A percentile compares a stretch with the other conserved stretches of the same genome.
phyloP scores from a whole-genome alignment of 805 yeast genomes.

The Ogataea corticis region DNA sequence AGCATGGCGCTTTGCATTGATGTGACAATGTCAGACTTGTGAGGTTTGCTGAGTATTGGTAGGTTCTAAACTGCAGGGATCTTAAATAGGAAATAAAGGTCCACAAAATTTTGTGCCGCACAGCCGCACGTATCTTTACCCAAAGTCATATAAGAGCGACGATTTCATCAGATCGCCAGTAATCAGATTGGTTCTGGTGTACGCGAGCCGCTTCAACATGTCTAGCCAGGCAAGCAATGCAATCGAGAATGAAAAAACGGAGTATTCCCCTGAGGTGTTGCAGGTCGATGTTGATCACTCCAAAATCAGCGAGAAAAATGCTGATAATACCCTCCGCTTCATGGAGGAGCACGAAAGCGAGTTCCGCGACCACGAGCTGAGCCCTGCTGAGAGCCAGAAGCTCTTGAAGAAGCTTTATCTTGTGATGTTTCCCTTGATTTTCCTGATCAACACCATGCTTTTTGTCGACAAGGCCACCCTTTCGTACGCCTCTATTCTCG shows the following conservation, averaged over 20 bases:
- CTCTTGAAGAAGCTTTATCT: conserved; percentile 21
- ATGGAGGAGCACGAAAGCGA: conserved; percentile 19
- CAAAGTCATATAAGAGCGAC: too few species aligned
- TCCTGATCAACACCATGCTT: conserved; percentile 27
- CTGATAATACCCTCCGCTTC: conserved; percentile 28
- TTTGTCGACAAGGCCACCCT: conserved; percentile 46
- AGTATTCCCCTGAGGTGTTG: not conserved
- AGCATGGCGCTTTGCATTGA: too few species aligned
- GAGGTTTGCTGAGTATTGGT: too few species aligned
- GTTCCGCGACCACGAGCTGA: conserved; percentile 18
- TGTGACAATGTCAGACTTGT: too few species aligned
- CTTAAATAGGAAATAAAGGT: not conserved
- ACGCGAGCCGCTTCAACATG: too few species aligned
- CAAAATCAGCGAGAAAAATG: conserved; percentile 17
- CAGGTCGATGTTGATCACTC: not conserved
- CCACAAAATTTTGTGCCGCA: not conserved
- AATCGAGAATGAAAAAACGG: too few species aligned
- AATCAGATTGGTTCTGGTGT: too few species aligned
- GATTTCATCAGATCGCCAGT: too few species aligned
- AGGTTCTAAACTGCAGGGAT: not conserved
- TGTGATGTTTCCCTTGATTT: conserved; percentile 27
- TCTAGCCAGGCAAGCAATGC: too few species aligned
- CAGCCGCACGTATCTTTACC: too few species aligned
- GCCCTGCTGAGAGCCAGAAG: conserved; percentile 22
- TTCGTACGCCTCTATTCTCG: conserved; percentile 43